Evolutionary conservation across 257 asterid genomes (phyloP).

Genomic region (Salvia rosmarinus): DNA sequence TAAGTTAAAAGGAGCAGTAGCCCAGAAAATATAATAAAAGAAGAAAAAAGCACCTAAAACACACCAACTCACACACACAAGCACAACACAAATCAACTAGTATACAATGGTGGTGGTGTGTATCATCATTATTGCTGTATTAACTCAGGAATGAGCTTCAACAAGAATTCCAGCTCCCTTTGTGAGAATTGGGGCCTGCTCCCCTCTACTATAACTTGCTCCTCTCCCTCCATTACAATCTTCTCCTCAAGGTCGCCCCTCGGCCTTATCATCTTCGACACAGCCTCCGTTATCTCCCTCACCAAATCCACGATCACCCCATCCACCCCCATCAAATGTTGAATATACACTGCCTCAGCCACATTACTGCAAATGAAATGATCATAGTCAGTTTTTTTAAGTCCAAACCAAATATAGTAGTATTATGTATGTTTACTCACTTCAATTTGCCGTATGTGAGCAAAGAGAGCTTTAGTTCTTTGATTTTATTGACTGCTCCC

Average conservation of each 20-base stretch:
- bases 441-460: slow-evolving; percentile 84
- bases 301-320: slow-evolving; percentile 94
- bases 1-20: slow-evolving; percentile 6
- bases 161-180: slow-evolving; percentile 77
- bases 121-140: slow-evolving; percentile 50
- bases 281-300: slow-evolving; percentile 65
- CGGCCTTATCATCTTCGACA: slow-evolving; percentile 54
- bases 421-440: too few species aligned
- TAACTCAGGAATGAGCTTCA: slow-evolving; percentile 82
- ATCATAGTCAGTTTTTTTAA: too few species aligned
- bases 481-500: slow-evolving; percentile 69
- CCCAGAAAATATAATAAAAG: neutral
- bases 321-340: slow-evolving; percentile 87
- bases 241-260: slow-evolving; percentile 31
- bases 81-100: neutral
- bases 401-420: too few species aligned
- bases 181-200: slow-evolving; percentile 74
- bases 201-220: slow-evolving; percentile 30
- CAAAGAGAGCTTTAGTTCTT: slow-evolving; percentile 70
- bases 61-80: too few species aligned
- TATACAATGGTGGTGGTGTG: neutral
- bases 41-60: too few species aligned
- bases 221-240: slow-evolving; percentile 40
- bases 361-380: slow-evolving; percentile 53
- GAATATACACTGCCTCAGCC: slow-evolving; percentile 84